These are phyloP conservation scores for Thymus mandschuricus DNA, from an alignment of 257 asterid genomes.

Conservation along the genomic window DNA sequence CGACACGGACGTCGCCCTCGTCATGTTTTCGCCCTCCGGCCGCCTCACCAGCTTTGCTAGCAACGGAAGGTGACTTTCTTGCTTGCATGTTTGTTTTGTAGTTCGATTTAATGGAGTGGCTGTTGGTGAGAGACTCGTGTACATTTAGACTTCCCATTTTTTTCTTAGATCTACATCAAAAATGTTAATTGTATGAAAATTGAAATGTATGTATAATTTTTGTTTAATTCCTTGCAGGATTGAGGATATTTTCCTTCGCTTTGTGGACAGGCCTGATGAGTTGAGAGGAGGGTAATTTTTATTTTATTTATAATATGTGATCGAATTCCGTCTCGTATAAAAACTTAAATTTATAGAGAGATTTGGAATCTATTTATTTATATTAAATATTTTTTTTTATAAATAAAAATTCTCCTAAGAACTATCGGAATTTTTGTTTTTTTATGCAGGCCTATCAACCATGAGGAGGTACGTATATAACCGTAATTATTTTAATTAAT, in stretches of 20 bases:
- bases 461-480: slow-evolving; percentile 49
- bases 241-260: slow-evolving; percentile 67
- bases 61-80: slow-evolving; percentile 47
- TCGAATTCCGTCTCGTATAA: too few relatives aligned
- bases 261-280: slow-evolving; percentile 61
- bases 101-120: too few relatives aligned
- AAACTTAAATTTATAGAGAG: too few relatives aligned
- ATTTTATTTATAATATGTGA: too few relatives aligned
- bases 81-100: not conserved
- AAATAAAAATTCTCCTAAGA: not conserved
- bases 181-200: not conserved
- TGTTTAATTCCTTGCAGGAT: slow-evolving; percentile 37
- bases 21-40: slow-evolving; percentile 72
- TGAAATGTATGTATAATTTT: not conserved
- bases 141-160: too few relatives aligned
- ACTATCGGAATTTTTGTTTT: not conserved
- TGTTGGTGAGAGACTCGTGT: too few relatives aligned
- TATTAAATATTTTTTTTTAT: not conserved
- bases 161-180: too few relatives aligned
- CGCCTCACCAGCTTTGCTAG: slow-evolving; percentile 58
- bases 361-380: too few relatives aligned
- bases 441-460: slow-evolving; percentile 45
- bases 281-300: slow-evolving; percentile 54
- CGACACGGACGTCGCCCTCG: slow-evolving; percentile 63
- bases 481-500: not conserved